These are phyloP conservation scores for Oxytropis ochrocephala DNA, from an alignment of 306 rosid species.

Conservation along the genomic window DNA sequence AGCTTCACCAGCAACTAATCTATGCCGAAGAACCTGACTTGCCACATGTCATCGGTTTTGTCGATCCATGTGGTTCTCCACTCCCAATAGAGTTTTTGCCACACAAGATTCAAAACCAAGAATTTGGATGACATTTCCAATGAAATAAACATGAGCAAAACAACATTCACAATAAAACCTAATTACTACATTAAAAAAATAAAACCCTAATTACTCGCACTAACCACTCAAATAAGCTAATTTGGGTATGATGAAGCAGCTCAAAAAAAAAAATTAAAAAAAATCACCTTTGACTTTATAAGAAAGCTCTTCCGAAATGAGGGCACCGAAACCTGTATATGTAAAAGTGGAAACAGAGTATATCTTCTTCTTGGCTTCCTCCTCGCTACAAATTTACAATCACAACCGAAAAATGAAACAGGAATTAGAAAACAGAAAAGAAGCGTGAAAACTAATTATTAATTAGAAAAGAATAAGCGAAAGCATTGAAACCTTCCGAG, in stretches of 20 bases:
- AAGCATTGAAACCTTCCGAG: slow-evolving; percentile 54
- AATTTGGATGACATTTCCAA: neutral
- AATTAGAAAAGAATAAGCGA: neutral
- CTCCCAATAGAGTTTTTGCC: no score
- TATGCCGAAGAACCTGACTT: no score
- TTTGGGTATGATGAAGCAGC: neutral
- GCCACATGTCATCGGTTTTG: no score
- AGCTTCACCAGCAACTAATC: no score
- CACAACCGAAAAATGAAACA: neutral
- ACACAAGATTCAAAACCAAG: no score
- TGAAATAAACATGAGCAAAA: neutral
- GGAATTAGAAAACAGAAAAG: neutral
- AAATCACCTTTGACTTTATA: slow-evolving; percentile 61
- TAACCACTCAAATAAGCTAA: neutral
- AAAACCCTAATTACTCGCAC: neutral
- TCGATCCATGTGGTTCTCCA: no score
- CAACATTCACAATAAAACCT: neutral
- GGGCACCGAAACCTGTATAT: slow-evolving; percentile 83
- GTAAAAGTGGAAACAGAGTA: slow-evolving; percentile 74
- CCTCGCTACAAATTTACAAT: slow-evolving; percentile 45
- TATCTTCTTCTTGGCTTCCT: slow-evolving; percentile 84
- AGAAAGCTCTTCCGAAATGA: slow-evolving; percentile 85
- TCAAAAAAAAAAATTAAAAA: neutral
- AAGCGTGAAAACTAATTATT: neutral
- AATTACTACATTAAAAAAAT: no score